A percentile compares a stretch with the other conserved stretches of the same genome.
Evolutionary conservation across 805 yeast genomes (phyloP).

Genomic region (Candida nanaspora): DNA sequence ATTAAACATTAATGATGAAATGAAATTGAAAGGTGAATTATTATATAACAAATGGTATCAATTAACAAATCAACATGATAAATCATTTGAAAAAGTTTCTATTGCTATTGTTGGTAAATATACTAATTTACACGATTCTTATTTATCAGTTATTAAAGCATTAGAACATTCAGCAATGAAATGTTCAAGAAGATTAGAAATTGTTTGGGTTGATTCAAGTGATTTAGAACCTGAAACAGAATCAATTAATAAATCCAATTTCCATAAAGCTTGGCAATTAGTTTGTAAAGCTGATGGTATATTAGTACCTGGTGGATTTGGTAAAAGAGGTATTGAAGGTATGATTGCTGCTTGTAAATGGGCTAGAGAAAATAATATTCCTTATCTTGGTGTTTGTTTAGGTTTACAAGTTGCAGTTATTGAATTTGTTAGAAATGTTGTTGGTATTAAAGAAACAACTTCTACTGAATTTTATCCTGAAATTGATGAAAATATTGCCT

Average conservation of each 20-base stretch:
- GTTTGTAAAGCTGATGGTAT: constrained; percentile 94
- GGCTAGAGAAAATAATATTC: constrained; percentile 95
- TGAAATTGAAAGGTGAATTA: constrained; percentile 55
- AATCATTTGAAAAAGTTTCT: constrained; percentile 77
- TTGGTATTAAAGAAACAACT: constrained; percentile 61
- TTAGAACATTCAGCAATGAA: constrained; percentile 94
- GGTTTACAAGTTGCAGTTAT: constrained; percentile 97
- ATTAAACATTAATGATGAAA: constrained; percentile 39
- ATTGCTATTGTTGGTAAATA: constrained; percentile 98
- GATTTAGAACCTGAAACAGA: constrained; percentile 76
- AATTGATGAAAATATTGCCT: constrained; percentile 55
- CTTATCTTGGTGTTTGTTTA: constrained; percentile 93
- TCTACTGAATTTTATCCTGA: constrained; percentile 76
- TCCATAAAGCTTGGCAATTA: constrained; percentile 93
- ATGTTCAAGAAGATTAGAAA: constrained; percentile 74
- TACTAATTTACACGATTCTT: constrained; percentile 91
- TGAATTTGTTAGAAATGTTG: constrained; percentile 78
- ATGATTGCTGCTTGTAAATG: constrained; percentile 95
- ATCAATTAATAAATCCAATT: constrained; percentile 58
- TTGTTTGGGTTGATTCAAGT: constrained; percentile 94
- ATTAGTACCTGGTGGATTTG: constrained; percentile 98
- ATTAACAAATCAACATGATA: constrained; percentile 75
- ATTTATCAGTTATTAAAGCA: constrained; percentile 89
- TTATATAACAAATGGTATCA: constrained; percentile 73
- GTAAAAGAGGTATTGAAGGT: constrained; percentile 95